These are phyloP conservation scores for Misopates orontium DNA, from an alignment of 257 asterid species.

Conservation along the genomic window DNA sequence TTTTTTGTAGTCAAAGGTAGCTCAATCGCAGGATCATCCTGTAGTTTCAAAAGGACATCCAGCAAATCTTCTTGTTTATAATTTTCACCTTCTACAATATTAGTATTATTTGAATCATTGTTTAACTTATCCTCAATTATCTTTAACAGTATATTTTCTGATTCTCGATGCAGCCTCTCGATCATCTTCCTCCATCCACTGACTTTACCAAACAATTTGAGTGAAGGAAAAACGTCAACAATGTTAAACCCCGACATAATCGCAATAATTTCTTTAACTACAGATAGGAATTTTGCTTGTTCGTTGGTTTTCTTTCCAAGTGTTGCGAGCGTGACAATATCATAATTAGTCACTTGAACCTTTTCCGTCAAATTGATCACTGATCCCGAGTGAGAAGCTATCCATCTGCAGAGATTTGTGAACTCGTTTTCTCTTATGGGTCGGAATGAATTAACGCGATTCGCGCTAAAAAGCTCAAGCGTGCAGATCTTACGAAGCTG, in stretches of 20 bases:
- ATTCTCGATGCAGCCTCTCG: neutral
- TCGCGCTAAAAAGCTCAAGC: conserved; percentile 21
- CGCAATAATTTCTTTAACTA: neutral
- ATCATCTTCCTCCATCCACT: conserved; percentile 7
- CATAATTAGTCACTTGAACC: neutral
- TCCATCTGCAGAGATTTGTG: neutral
- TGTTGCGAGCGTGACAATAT: conserved; percentile 4
- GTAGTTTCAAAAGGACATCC: conserved; percentile 31
- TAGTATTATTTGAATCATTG: no score
- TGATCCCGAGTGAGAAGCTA: neutral
- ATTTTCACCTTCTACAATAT: no score
- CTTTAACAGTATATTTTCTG: conserved; percentile 20
- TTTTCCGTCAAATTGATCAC: neutral
- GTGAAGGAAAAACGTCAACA: conserved; percentile 24
- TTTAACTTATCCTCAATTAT: no score
- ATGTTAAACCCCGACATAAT: neutral
- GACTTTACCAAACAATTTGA: conserved; percentile 16
- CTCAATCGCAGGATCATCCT: conserved; percentile 18
- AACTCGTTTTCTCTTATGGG: neutral
- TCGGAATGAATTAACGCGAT: conserved; percentile 1
- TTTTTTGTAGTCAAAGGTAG: conserved; percentile 27
- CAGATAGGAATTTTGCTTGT: neutral
- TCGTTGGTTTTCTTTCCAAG: conserved; percentile 1
- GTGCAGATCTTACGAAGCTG: conserved; percentile 21
- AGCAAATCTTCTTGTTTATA: neutral